Percentiles rank a stretch among this genome's conserved stretches.
Conservation (phyloP, 192 early-diverging fungal genomes). For the Coemansia sp. region DNA sequence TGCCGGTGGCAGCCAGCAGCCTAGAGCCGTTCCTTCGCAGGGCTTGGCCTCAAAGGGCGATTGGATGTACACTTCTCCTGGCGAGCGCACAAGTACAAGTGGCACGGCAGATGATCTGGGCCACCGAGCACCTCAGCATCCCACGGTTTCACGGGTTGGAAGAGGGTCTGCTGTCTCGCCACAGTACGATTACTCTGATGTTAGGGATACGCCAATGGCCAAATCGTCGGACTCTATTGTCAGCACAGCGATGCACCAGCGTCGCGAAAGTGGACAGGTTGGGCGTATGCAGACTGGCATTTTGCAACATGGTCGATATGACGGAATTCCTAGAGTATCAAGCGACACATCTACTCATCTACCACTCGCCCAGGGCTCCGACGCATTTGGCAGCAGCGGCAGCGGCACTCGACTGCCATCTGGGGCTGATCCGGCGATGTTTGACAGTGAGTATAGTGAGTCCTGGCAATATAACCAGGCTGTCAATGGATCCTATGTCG, state of each 20-base stretch:
- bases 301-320: background rate
- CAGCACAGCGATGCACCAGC: conserved; percentile 5
- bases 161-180: conserved; percentile 19
- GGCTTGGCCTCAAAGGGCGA: background rate
- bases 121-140: conserved; percentile 14
- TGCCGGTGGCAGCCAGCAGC: conserved; percentile 3
- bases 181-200: conserved; percentile 9
- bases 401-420: background rate
- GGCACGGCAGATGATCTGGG: background rate
- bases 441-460: background rate
- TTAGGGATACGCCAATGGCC: conserved; percentile 4
- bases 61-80: conserved; percentile 35
- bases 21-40: conserved; percentile 5
- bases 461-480: background rate
- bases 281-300: background rate
- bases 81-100: conserved; percentile 14
- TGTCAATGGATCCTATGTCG: background rate
- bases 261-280: conserved; percentile 22
- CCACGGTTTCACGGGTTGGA: conserved; percentile 15
- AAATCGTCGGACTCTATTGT: conserved; percentile 16
- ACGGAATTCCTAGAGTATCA: background rate
- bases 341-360: background rate
- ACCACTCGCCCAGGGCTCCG: background rate
- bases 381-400: background rate
- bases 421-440: conserved; percentile 3